These are phyloP conservation scores for Zygosaccharomyces gambellarensis DNA, from an alignment of 805 yeast genomes.

Conservation along the genomic window DNA sequence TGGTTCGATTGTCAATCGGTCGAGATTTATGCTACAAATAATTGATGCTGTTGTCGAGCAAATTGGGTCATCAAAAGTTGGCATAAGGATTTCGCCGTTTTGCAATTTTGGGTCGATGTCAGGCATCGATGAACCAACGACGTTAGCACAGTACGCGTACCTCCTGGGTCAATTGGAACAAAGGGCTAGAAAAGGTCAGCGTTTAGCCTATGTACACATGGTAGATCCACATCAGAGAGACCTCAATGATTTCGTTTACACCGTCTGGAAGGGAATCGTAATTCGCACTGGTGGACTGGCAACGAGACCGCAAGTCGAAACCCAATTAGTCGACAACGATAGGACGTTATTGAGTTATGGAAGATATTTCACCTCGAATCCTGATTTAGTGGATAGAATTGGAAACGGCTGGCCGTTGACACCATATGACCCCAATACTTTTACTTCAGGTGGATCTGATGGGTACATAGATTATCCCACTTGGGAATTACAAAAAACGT, in stretches of 20 bases:
- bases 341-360: conserved; percentile 45
- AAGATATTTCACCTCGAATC: conserved; percentile 47
- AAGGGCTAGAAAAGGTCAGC: conserved; percentile 35
- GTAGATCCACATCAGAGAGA: conserved; percentile 41
- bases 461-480: conserved; percentile 5
- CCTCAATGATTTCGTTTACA: conserved; percentile 38
- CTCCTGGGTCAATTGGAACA: conserved; percentile 39
- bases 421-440: conserved; percentile 43
- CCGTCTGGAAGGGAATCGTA: conserved; percentile 43
- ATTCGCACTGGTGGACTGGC: conserved; percentile 39
- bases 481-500: neutral
- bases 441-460: conserved; percentile 33
- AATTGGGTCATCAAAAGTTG: conserved; percentile 47
- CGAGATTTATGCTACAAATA: conserved; percentile 42
- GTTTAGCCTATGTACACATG: conserved; percentile 40
- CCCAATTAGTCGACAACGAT: conserved; percentile 34
- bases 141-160: conserved; percentile 39
- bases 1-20: conserved; percentile 46
- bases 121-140: conserved; percentile 34
- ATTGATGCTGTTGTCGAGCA: conserved; percentile 46
- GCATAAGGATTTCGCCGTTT: conserved; percentile 46
- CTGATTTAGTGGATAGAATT: conserved; percentile 45
- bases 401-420: conserved; percentile 37
- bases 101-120: conserved; percentile 38
- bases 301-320: conserved; percentile 25